Percentiles rank a stretch among this genome's conserved stretches.
Evolutionary conservation across 2,329 filamentous ascomycete genomes (phyloP).

Genomic region (Fusarium multiceps): DNA sequence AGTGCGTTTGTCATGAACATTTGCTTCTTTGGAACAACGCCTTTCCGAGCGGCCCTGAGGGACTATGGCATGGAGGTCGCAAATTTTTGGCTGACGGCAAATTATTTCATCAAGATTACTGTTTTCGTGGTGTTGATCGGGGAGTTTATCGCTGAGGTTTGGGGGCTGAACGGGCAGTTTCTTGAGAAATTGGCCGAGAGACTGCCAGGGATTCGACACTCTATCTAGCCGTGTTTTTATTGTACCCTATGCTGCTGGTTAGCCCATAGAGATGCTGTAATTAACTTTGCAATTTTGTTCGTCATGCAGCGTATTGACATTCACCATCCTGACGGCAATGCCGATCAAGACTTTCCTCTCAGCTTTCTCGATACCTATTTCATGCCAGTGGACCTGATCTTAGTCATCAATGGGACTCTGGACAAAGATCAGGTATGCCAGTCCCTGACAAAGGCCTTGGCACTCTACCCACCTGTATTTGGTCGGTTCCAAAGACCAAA

Average conservation of each 20-base stretch:
- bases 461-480: background rate
- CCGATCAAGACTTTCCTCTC: background rate
- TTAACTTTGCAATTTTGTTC: background rate
- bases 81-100: background rate
- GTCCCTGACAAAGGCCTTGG: background rate
- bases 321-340: background rate
- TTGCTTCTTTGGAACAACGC: background rate
- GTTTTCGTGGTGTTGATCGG: background rate
- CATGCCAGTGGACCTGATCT: background rate
- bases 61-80: background rate
- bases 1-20: conserved; percentile 2
- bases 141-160: background rate
- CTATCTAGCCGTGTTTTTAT: background rate
- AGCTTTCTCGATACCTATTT: background rate
- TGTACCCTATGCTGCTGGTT: background rate
- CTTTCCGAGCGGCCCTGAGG: background rate
- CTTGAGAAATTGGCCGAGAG: background rate
- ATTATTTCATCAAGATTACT: background rate
- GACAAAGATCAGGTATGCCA: background rate
- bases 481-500: background rate
- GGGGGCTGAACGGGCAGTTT: conserved; percentile 3
- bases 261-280: too few relatives aligned
- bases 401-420: background rate
- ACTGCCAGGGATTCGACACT: background rate
- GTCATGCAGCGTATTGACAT: background rate